Conservation (phyloP, 257 asterid genomes). For the Thymus quinquecostatus region DNA sequence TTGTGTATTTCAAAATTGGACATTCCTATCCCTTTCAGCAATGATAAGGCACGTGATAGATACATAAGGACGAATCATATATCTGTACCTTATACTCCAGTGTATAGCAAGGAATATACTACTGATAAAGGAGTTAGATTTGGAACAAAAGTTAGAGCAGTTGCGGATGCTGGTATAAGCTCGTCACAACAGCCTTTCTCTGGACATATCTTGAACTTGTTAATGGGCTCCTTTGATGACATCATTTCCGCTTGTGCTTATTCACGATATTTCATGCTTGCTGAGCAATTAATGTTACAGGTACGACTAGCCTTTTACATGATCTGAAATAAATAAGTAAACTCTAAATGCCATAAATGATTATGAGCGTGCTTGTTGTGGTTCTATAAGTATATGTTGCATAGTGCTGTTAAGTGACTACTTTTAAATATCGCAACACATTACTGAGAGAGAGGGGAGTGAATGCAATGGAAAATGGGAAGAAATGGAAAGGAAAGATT, state of each 20-base stretch:
- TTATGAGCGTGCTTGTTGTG: background rate
- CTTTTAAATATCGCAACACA: constrained; percentile 22
- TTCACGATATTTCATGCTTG: constrained; percentile 50
- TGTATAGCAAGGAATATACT: constrained; percentile 35
- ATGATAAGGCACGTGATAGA: constrained; percentile 36
- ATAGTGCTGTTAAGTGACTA: constrained; percentile 1
- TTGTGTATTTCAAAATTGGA: constrained; percentile 51
- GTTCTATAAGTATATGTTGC: background rate
- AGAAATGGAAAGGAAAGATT: background rate
- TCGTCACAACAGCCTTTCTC: constrained; percentile 43
- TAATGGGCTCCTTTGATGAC: constrained; percentile 71
- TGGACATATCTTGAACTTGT: constrained; percentile 46
- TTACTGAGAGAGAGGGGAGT: background rate
- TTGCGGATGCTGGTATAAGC: constrained; percentile 27
- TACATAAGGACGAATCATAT: constrained; percentile 25
- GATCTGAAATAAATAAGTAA: constrained; percentile 7
- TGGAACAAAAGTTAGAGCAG: constrained; percentile 33
- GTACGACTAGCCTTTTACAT: constrained; percentile 43
- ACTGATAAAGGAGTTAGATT: constrained; percentile 28
- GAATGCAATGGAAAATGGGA: constrained; percentile 8
- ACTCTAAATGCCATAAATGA: background rate
- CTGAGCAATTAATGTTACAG: constrained; percentile 76
- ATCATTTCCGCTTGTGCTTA: constrained; percentile 73
- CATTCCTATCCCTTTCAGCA: constrained; percentile 63
- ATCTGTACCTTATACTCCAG: constrained; percentile 30